Conservation (phyloP, 495 filamentous ascomycete species). For the Lepraria neglecta region DNA sequence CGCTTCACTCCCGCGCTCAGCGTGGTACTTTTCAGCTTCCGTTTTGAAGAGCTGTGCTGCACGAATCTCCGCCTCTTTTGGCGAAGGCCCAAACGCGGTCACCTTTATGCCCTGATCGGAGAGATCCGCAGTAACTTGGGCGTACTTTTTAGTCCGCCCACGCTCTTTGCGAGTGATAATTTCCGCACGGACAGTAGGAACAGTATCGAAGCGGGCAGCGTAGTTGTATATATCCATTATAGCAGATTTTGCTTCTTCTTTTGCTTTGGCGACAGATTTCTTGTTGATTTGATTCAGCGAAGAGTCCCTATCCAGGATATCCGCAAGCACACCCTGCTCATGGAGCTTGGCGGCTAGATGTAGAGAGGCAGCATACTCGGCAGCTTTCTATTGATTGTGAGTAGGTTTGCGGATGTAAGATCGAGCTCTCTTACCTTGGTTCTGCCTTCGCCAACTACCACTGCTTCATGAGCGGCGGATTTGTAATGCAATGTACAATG, state of each 20-base stretch:
- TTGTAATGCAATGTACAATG: slow-evolving; percentile 30
- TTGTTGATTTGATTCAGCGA: slow-evolving; percentile 27
- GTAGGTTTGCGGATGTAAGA: slow-evolving; percentile 1
- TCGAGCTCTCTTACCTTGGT: slow-evolving; percentile 28
- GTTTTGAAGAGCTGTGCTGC: slow-evolving; percentile 40
- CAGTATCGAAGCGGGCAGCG: slow-evolving; percentile 39
- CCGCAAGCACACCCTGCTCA: slow-evolving; percentile 29
- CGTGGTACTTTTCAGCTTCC: slow-evolving; percentile 39
- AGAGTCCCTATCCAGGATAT: slow-evolving; percentile 26
- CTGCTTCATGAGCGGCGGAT: slow-evolving; percentile 26
- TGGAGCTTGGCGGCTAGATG: slow-evolving; percentile 35
- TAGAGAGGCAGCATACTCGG: slow-evolving; percentile 33
- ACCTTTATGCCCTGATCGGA: slow-evolving; percentile 40
- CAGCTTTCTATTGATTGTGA: slow-evolving; percentile 31
- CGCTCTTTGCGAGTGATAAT: slow-evolving; percentile 17
- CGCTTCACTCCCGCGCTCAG: slow-evolving; percentile 33
- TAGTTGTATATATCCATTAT: slow-evolving; percentile 45
- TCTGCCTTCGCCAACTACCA: slow-evolving; percentile 31
- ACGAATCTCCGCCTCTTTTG: slow-evolving; percentile 34
- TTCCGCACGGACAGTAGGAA: slow-evolving; percentile 33
- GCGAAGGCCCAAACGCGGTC: slow-evolving; percentile 26
- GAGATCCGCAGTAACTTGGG: slow-evolving; percentile 37
- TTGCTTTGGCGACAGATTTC: slow-evolving; percentile 12
- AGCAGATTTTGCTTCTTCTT: slow-evolving; percentile 32
- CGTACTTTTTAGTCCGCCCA: slow-evolving; percentile 17